These are phyloP conservation scores for Apiospora sp. DNA, from an alignment of 2,329 filamentous ascomycete species.

Conservation along the genomic window DNA sequence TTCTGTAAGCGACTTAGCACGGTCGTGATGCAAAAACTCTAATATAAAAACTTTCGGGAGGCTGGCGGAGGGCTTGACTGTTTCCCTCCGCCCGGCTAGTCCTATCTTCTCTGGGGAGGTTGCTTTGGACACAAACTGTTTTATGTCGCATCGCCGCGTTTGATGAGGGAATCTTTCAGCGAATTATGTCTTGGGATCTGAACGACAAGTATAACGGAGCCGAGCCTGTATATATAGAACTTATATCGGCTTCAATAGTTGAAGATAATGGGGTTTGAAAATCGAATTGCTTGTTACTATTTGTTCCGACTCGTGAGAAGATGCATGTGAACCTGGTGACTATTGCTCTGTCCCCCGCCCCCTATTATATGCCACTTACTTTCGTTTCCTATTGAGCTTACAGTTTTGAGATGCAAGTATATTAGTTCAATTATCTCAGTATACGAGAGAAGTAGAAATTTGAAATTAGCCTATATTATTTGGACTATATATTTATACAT, in stretches of 20 bases:
- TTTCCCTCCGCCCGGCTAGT: conserved; percentile 2
- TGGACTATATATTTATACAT: too few species aligned
- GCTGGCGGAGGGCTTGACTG: not conserved
- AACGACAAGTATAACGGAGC: conserved; percentile 9
- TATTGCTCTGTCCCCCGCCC: too few species aligned
- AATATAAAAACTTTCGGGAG: not conserved
- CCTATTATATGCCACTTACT: not conserved
- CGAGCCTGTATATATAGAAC: conserved; percentile 1
- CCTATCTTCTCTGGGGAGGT: not conserved
- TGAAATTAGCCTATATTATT: too few species aligned
- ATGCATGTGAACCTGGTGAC: not conserved
- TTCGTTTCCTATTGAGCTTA: not conserved
- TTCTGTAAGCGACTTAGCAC: conserved; percentile 17
- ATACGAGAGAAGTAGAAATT: too few species aligned
- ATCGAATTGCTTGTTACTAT: not conserved
- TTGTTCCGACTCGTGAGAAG: not conserved
- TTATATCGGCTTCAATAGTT: conserved; percentile 14
- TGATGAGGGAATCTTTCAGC: conserved; percentile 6
- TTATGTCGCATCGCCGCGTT: conserved; percentile 3
- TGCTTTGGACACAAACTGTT: not conserved
- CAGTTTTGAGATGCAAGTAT: not conserved
- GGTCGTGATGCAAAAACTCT: conserved; percentile 9
- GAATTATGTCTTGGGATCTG: conserved; percentile 15
- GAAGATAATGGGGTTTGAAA: conserved; percentile 17
- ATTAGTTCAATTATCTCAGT: too few species aligned